Base-by-base conservation (phyloP, 2,329 filamentous ascomycete genomes). In the Albifimbria verrucaria region DNA sequence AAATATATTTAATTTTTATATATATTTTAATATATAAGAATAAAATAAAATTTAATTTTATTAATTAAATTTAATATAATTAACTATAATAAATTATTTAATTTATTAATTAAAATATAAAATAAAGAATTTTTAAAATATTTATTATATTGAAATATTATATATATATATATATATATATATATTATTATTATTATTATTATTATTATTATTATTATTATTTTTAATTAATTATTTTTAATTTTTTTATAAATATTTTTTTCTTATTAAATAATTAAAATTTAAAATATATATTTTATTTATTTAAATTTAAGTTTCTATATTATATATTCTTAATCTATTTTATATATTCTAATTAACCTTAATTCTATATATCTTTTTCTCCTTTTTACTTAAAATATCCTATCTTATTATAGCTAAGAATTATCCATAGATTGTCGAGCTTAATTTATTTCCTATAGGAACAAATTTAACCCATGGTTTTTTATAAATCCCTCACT, bases 1-100 rank as follows among this genome's bases (percentile, higher is more conserved):
- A 52, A 51, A 32, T 51, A n/a, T 11, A 10, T 49, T 32, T 20
- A 55, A 21, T 49, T 51, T 53, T 18, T 32, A 48, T 20, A 23
- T 46, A 36, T 10, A 10, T 55, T 47, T 10, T 10, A 53, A 5
- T n/a, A n/a, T n/a, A n/a, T n/a, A n/a, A n/a, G n/a, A n/a, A n/a
- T n/a, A n/a, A n/a, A n/a, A n/a, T n/a, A n/a, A n/a, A n/a, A n/a
- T n/a, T n/a, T n/a, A n/a, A 28, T 43, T 2, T 49, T 46, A 25
- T n/a, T 20, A 46, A 51, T 53, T 46, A 28, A 26, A 43, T 18
- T 47, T 32, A 10, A 39, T 20, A 41, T 32, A 3, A 3, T 12
- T 50, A 20, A 21, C n/a, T 25, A 50, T 48, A 48, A 7, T 23
- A 23, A 48, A 12, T 11, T 43, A 9, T 23, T 48, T 32, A 18